Percentiles rank a stretch among this genome's conserved stretches.
phyloP scores from a whole-genome alignment of 202 grass and related monocot species.

The Panicum hallii region DNA sequence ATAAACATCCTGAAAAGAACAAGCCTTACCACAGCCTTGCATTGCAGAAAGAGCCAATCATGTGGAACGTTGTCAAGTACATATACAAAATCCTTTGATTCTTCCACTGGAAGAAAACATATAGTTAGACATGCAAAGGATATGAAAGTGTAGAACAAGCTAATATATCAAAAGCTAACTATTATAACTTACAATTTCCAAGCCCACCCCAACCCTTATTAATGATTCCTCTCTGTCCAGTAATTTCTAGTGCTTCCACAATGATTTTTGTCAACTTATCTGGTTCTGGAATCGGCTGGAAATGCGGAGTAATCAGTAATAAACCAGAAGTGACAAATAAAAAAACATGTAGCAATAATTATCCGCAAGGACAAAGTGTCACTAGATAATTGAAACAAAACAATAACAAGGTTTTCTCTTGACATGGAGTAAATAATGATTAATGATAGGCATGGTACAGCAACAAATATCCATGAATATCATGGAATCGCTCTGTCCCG shows the following conservation, averaged over 20 bases:
- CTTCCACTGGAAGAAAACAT: slow-evolving; percentile 59
- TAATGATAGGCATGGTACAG: background rate
- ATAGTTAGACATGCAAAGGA: slow-evolving; percentile 19
- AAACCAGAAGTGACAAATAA: slow-evolving; percentile 5
- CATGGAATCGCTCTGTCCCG: no score
- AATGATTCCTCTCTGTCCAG: slow-evolving; percentile 84
- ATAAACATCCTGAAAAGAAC: slow-evolving; percentile 22
- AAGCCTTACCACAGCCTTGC: slow-evolving; percentile 81
- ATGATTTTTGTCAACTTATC: slow-evolving; percentile 73
- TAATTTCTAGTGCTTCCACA: slow-evolving; percentile 73
- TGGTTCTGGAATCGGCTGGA: slow-evolving; percentile 79
- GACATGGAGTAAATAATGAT: slow-evolving; percentile 1
- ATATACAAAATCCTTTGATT: slow-evolving; percentile 68
- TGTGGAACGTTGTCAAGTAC: slow-evolving; percentile 81
- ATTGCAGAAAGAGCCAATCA: slow-evolving; percentile 89
- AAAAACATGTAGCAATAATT: slow-evolving; percentile 18
- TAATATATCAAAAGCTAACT: slow-evolving; percentile 12
- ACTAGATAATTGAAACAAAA: background rate
- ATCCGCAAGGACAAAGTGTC: slow-evolving; percentile 10
- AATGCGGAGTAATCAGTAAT: slow-evolving; percentile 30
- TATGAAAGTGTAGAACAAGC: background rate
- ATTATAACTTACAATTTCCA: slow-evolving; percentile 62
- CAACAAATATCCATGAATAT: slow-evolving; percentile 3
- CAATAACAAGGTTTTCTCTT: background rate
- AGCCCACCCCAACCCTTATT: slow-evolving; percentile 84